Evolutionary conservation across 2,329 filamentous ascomycete genomes (phyloP).

Genomic region (Aspergillus japonicus): DNA sequence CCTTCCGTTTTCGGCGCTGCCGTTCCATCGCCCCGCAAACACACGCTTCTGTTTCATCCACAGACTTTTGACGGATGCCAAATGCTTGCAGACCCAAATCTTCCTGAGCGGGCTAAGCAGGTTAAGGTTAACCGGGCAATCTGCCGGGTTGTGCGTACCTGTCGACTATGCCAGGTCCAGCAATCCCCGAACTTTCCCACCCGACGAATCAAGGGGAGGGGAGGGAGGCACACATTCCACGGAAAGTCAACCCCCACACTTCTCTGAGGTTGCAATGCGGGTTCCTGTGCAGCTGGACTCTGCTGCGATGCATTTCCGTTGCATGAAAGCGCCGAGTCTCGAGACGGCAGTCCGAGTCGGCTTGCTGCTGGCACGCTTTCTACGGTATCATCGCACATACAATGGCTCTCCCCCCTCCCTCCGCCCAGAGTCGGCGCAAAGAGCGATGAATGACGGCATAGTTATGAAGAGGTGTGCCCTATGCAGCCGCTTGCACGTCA

Average conservation of each 20-base stretch:
- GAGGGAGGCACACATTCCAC: slow-evolving; percentile 11
- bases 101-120: background rate
- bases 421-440: background rate
- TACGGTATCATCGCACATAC: background rate
- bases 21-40: slow-evolving; percentile 16
- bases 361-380: background rate
- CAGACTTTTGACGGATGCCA: background rate
- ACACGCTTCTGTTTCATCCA: background rate
- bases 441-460: slow-evolving; percentile 21
- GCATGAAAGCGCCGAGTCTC: background rate
- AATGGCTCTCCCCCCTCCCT: background rate
- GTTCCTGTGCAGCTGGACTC: background rate
- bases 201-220: background rate
- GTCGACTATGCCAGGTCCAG: background rate
- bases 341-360: background rate
- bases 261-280: slow-evolving; percentile 1
- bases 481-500: slow-evolving; percentile 5
- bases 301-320: background rate
- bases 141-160: background rate
- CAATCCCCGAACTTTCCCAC: background rate
- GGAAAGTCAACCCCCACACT: background rate
- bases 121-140: background rate
- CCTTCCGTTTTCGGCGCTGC: slow-evolving; percentile 11
- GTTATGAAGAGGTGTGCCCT: background rate
- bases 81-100: background rate